Conservation (phyloP, 2,329 filamentous ascomycete genomes). For the Alternaria sp. region DNA sequence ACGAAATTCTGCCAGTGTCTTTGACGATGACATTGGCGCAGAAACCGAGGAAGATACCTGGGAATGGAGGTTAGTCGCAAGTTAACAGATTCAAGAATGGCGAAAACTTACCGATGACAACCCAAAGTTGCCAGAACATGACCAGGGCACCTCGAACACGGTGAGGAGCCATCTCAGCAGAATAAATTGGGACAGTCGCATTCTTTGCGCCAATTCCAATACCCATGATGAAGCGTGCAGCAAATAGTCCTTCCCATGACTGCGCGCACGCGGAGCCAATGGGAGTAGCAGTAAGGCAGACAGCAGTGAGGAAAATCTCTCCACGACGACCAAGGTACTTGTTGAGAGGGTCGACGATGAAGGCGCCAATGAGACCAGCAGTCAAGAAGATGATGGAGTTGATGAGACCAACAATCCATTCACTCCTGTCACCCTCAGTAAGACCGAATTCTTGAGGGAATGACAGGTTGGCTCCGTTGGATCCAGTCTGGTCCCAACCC, state of each 20-base stretch:
- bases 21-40: constrained; percentile 60
- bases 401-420: constrained; percentile 47
- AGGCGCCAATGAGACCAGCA: constrained; percentile 44
- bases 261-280: constrained; percentile 50
- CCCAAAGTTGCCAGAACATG: constrained; percentile 53
- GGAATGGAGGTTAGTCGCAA: constrained; percentile 12
- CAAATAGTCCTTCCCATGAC: constrained; percentile 50
- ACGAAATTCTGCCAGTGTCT: constrained; percentile 47
- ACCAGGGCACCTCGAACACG: constrained; percentile 50
- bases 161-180: constrained; percentile 47
- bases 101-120: constrained; percentile 41
- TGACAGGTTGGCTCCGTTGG: constrained; percentile 65
- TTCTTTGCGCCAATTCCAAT: constrained; percentile 48
- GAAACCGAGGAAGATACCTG: constrained; percentile 57
- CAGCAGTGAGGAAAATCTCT: constrained; percentile 50
- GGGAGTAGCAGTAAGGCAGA: constrained; percentile 48
- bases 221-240: constrained; percentile 48
- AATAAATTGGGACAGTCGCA: constrained; percentile 47
- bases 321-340: constrained; percentile 50
- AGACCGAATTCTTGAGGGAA: constrained; percentile 67
- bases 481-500: constrained; percentile 72
- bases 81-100: constrained; percentile 9
- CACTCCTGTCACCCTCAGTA: constrained; percentile 23
- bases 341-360: constrained; percentile 48
- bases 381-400: constrained; percentile 53